Percentiles rank a stretch among this genome's conserved stretches.
Conservation (phyloP, 1,284 basidiomycete species). For the Marasmius tenuissimus region DNA sequence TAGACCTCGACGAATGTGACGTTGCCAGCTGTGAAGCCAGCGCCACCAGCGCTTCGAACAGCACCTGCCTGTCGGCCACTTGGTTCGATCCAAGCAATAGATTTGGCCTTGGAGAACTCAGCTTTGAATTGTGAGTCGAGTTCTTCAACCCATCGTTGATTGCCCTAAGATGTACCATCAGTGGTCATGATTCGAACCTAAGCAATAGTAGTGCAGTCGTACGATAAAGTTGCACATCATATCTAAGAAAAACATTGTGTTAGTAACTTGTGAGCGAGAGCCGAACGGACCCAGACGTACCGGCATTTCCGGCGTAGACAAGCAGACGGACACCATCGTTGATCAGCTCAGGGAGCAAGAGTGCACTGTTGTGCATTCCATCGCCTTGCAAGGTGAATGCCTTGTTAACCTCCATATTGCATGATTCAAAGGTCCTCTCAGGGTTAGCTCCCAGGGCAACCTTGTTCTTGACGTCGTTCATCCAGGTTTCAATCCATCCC, state of each 20-base stretch:
- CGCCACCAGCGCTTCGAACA: conserved; percentile 63
- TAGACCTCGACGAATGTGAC: conserved; percentile 73
- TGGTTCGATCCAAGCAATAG: conserved; percentile 56
- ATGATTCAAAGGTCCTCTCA: conserved; percentile 62
- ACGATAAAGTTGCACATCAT: conserved; percentile 82
- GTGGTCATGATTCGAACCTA: conserved; percentile 17
- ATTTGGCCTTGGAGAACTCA: conserved; percentile 57
- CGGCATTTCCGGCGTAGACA: conserved; percentile 82
- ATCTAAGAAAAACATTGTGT: conserved; percentile 51
- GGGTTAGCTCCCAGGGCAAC: conserved; percentile 73
- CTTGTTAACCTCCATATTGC: conserved; percentile 66
- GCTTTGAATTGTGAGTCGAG: conserved; percentile 61
- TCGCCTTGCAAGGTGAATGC: conserved; percentile 76
- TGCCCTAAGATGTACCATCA: conserved; percentile 46
- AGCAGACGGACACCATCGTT: conserved; percentile 75
- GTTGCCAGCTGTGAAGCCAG: conserved; percentile 65
- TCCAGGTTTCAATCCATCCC: conserved; percentile 77
- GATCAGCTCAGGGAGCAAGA: conserved; percentile 73
- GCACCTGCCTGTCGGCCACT: conserved; percentile 50
- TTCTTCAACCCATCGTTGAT: conserved; percentile 67
- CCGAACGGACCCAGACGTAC: conserved; percentile 26
- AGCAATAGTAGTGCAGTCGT: conserved; percentile 24
- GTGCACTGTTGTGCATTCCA: conserved; percentile 75
- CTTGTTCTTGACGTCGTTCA: conserved; percentile 74
- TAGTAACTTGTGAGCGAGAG: background rate